Evolutionary conservation across 2,329 filamentous ascomycete species (phyloP), one percentile per base, ranked within the genome.

Genomic region (Colletotrichum cordylinicola): DNA sequence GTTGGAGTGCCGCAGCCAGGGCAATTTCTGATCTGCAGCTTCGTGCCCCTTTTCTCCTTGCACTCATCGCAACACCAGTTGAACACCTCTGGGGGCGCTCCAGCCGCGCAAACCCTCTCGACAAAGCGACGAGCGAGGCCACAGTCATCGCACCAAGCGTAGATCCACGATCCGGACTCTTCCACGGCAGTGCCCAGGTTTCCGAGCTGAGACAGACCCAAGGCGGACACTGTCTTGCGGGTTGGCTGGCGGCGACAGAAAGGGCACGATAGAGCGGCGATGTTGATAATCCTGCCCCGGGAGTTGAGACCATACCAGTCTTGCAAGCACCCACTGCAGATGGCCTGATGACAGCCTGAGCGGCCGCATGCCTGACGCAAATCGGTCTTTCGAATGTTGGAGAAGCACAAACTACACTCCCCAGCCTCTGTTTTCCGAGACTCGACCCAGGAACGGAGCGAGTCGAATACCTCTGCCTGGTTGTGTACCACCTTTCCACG

Each of bases 231-330:
- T 2, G 83, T 85, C 68, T 82, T 82, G 6, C 85, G 79, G 2
- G 83, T 82, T 0, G 88, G 88, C 58, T 79, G 81, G 0, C 88
- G 84, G 29, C 88, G 83, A 74, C 88, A 90, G 80, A 90, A 90
- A 2, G 88, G 88, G 74, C 88, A 90, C 3, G 79, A 82, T 6
- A 90, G 84, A 0, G 89, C 87, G 0, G 88, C 86, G 0, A 86
- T 79, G 75, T 90, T 89, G 79, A 90, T 84, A 15, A 89, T 82
- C 1, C 79, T 79, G 1, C 88, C 88, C 1, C 82, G 80, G 1
- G 58, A 66, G 78, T 90, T 90, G 73, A 87, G 79, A 0, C 87
- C 86, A 73, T 90, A 89, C 88, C 88, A 90, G 3, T 77, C 79
- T 21, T 79, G 74, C 12, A 84, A 77, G 73, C 88, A 90, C 15